Evolutionary conservation across 2,329 filamentous ascomycete genomes (phyloP).

Genomic region (Drechslerella dactyloides): DNA sequence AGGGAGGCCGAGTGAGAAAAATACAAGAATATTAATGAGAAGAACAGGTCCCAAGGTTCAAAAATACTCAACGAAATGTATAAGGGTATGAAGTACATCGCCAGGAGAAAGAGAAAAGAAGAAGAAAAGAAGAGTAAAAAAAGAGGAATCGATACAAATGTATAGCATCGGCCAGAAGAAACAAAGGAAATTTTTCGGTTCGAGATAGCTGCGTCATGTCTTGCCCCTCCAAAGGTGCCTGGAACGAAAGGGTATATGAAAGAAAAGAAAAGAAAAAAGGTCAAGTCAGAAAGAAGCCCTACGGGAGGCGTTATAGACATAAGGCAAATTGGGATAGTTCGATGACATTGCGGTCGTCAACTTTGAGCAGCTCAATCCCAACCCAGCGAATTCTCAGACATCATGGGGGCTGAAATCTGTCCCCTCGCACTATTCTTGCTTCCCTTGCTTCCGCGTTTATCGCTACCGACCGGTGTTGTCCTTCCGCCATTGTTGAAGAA

Average conservation of each 20-base stretch:
- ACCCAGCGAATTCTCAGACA: conserved; percentile 90
- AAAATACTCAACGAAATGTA: conserved; percentile 52
- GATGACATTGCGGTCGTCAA: conserved; percentile 44
- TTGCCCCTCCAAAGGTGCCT: conserved; percentile 16
- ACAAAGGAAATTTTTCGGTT: conserved; percentile 50
- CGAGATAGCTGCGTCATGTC: conserved; percentile 31
- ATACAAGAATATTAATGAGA: conserved; percentile 50
- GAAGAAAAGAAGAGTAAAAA: conserved; percentile 28
- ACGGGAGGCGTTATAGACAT: conserved; percentile 18
- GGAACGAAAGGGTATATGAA: conserved; percentile 16
- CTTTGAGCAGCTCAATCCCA: conserved; percentile 73
- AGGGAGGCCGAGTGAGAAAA: conserved; percentile 30
- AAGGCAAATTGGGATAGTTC: conserved; percentile 22
- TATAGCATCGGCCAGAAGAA: conserved; percentile 23
- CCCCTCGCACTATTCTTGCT: conserved; percentile 66
- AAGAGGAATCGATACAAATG: conserved; percentile 51
- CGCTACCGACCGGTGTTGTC: conserved; percentile 64
- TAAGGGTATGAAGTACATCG: conserved; percentile 51
- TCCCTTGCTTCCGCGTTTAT: conserved; percentile 71
- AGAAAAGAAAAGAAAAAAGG: conserved; percentile 22
- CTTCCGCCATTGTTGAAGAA: conserved; percentile 59
- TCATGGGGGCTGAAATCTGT: conserved; percentile 82
- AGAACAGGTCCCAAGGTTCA: conserved; percentile 49
- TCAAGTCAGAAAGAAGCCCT: conserved; percentile 24
- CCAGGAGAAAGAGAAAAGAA: conserved; percentile 45